Percentiles rank a stretch among this genome's conserved stretches.
phyloP scores from a whole-genome alignment of 177 flowering plant genomes.

The Vitis hybrid region DNA sequence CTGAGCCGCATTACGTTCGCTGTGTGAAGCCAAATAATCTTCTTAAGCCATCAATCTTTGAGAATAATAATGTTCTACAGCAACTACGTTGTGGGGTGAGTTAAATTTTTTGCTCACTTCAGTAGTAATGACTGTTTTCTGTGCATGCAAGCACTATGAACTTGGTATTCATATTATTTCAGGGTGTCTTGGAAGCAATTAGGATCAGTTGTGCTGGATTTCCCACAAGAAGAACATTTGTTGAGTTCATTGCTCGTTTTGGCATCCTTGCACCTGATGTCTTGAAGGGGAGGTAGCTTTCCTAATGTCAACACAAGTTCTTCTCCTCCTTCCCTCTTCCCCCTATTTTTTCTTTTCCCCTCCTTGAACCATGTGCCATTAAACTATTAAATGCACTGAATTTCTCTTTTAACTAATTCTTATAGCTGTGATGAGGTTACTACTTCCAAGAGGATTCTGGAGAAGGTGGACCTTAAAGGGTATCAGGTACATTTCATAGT shows the following conservation, averaged over 20 bases:
- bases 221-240: constrained; percentile 80
- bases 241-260: constrained; percentile 79
- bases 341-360: not conserved
- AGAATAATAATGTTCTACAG: constrained; percentile 79
- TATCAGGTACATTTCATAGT: constrained; percentile 65
- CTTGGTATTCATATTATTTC: constrained; percentile 10
- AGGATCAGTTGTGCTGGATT: constrained; percentile 97
- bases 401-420: not conserved
- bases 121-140: not conserved
- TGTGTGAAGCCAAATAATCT: constrained; percentile 95
- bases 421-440: constrained; percentile 64
- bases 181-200: constrained; percentile 99
- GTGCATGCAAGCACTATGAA: constrained; percentile 3
- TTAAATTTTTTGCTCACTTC: not conserved
- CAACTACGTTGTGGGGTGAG: constrained; percentile 97
- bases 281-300: constrained; percentile 62
- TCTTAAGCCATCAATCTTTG: constrained; percentile 89
- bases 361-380: not conserved
- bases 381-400: not conserved
- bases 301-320: not conserved
- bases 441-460: constrained; percentile 70
- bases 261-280: constrained; percentile 70
- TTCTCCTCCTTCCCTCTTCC: not conserved
- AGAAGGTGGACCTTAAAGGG: constrained; percentile 67
- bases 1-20: constrained; percentile 95